Base-by-base conservation (phyloP, 2,329 filamentous ascomycete genomes). In the Xylaria sp. region DNA sequence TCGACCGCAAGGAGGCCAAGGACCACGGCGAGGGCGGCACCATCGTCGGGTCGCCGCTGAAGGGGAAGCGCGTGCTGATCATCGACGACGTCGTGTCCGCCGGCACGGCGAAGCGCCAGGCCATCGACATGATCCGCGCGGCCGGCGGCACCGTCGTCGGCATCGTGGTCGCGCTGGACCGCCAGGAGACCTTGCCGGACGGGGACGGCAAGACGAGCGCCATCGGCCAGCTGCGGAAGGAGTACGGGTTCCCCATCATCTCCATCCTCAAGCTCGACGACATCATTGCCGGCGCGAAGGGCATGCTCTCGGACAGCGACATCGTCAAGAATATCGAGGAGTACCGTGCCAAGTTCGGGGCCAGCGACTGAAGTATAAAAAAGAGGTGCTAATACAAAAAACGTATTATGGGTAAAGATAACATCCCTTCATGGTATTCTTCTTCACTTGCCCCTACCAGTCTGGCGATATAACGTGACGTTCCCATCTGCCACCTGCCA, bases 11-110 rank as follows among this genome's bases (percentile, higher is more conserved):
- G 77, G 94, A 97, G 76, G 90, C 88, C 67, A 97, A 97, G 79
- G 90, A 91, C 68, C 93, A 97, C 72, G 93, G 94, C 41, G 94
- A 99, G 75, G 93, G 93, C 29, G 93, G 94, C 41, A 89, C 85
- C 71, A 96, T 97, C 66, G 92, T 97, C 13, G 94, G 94, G 9
- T 90, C 91, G 24, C 82, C 88, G 6, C 78, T 97, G 48, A 89
- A 89, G 75, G 92, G 90, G 49, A 92, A 94, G 82, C 85, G 83
- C 56, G 86, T 97, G 16, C 80, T 99, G 29, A 90, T 99, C 64
- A 88, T 99, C 39, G 94, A 99, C 78, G 94, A 97, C 75, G 93
- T 99, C 52, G 93, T 97, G 67, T 97, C 92, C 1, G 93, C 92
- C 0, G 94, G 94, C 22, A 97, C 92, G 1, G 94, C 94, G 39